These are phyloP conservation scores for Colletotrichum brevisporum DNA, from an alignment of 2,329 filamentous ascomycete species.

Conservation along the genomic window DNA sequence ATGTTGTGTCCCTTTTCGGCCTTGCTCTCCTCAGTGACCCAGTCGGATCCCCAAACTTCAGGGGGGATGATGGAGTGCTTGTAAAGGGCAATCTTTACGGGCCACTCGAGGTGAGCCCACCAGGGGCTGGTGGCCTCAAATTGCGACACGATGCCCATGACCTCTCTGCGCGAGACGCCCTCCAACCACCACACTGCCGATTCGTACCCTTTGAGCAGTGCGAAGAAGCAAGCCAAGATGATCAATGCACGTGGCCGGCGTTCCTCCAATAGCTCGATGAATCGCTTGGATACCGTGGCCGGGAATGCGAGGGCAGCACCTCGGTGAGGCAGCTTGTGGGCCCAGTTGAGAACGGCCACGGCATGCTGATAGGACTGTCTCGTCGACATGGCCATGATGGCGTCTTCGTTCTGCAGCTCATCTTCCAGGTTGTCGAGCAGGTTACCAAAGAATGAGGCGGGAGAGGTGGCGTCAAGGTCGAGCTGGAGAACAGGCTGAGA, in stretches of 20 bases:
- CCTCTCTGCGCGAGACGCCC: conserved; percentile 75
- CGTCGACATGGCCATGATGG: conserved; percentile 54
- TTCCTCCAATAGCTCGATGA: conserved; percentile 71
- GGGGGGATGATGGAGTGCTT: conserved; percentile 67
- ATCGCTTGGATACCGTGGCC: conserved; percentile 73
- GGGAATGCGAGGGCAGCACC: conserved; percentile 74
- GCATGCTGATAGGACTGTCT: conserved; percentile 74
- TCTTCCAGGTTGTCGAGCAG: conserved; percentile 71
- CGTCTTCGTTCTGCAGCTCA: conserved; percentile 57
- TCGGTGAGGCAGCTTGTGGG: conserved; percentile 71
- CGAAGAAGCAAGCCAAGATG: conserved; percentile 77
- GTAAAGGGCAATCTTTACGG: conserved; percentile 70
- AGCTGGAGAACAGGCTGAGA: conserved; percentile 74
- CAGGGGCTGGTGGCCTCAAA: conserved; percentile 72
- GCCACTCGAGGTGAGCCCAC: conserved; percentile 75
- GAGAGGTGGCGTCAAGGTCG: conserved; percentile 66
- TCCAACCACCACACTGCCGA: conserved; percentile 76
- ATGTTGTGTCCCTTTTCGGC: conserved; percentile 47
- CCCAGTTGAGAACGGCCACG: conserved; percentile 77
- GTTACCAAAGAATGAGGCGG: conserved; percentile 72
- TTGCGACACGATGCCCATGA: conserved; percentile 73
- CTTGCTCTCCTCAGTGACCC: conserved; percentile 59
- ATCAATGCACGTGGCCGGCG: conserved; percentile 73
- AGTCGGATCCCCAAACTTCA: conserved; percentile 70
- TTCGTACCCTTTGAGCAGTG: conserved; percentile 73